Evolutionary conservation across 2,329 filamentous ascomycete genomes (phyloP).

Genomic region (Cladorrhinum sp.): DNA sequence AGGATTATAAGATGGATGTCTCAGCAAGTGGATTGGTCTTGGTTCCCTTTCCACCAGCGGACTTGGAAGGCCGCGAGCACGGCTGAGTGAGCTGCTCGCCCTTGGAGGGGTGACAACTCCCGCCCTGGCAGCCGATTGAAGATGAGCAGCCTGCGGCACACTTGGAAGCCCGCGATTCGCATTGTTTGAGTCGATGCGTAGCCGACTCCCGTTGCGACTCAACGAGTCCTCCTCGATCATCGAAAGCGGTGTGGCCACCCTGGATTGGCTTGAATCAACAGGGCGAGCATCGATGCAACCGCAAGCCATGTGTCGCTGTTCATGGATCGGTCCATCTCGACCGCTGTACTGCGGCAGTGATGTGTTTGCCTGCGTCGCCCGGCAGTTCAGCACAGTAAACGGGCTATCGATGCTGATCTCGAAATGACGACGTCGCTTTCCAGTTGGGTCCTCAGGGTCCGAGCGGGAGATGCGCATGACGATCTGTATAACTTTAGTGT

Average conservation of each 20-base stretch:
- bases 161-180: slow-evolving; percentile 38
- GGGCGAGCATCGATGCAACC: slow-evolving; percentile 52
- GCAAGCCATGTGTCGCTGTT: slow-evolving; percentile 47
- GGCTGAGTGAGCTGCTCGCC: slow-evolving; percentile 16
- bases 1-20: slow-evolving; percentile 82
- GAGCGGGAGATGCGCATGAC: slow-evolving; percentile 87
- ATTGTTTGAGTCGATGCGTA: slow-evolving; percentile 19
- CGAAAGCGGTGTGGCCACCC: slow-evolving; percentile 51
- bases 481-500: slow-evolving; percentile 53
- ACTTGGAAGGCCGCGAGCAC: slow-evolving; percentile 30
- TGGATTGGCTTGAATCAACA: slow-evolving; percentile 63
- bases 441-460: slow-evolving; percentile 70
- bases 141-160: slow-evolving; percentile 56
- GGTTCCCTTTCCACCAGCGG: slow-evolving; percentile 36
- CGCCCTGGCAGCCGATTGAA: slow-evolving; percentile 33
- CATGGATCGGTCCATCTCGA: slow-evolving; percentile 47
- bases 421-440: slow-evolving; percentile 77
- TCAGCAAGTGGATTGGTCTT: slow-evolving; percentile 79
- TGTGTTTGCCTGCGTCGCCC: slow-evolving; percentile 87
- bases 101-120: slow-evolving; percentile 14
- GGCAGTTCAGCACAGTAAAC: slow-evolving; percentile 89
- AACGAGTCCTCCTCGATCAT: slow-evolving; percentile 35
- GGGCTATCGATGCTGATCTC: slow-evolving; percentile 96
- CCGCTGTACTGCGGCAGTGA: slow-evolving; percentile 73
- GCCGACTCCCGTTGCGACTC: slow-evolving; percentile 12